These are phyloP conservation scores for Penicillium robsamsonii DNA, from an alignment of 495 filamentous ascomycete genomes.

Conservation along the genomic window DNA sequence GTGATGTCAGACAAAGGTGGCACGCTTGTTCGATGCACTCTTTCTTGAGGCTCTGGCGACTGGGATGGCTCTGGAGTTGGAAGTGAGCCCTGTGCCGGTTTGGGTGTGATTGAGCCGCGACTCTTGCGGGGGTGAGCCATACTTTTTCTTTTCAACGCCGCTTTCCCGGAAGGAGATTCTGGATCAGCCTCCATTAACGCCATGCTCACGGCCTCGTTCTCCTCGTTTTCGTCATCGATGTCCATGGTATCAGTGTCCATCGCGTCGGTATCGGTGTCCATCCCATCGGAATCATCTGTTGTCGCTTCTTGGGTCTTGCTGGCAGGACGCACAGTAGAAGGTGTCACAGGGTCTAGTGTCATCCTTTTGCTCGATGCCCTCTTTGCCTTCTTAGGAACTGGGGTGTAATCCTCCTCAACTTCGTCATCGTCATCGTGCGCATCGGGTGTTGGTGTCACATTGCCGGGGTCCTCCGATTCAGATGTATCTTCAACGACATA, in stretches of 20 bases:
- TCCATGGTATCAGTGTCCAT: constrained; percentile 14
- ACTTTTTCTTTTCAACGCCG: constrained; percentile 64
- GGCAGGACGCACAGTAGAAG: constrained; percentile 37
- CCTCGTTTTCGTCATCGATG: constrained; percentile 26
- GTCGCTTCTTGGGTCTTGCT: constrained; percentile 37
- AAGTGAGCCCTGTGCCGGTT: constrained; percentile 48
- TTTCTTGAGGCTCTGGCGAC: constrained; percentile 53
- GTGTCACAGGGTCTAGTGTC: constrained; percentile 52
- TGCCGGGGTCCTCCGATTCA: constrained; percentile 62
- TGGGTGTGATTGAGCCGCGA: constrained; percentile 46
- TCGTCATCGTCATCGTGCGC: constrained; percentile 48
- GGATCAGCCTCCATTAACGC: constrained; percentile 49
- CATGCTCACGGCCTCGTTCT: constrained; percentile 40
- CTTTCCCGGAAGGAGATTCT: constrained; percentile 61
- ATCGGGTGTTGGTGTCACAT: constrained; percentile 48
- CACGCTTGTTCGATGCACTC: constrained; percentile 49
- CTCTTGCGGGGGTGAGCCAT: constrained; percentile 57
- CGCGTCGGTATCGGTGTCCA: constrained; percentile 30
- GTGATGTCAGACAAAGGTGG: constrained; percentile 78
- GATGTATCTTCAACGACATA: constrained; percentile 71
- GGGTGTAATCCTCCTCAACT: constrained; percentile 75
- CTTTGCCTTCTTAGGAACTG: constrained; percentile 55
- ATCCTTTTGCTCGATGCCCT: constrained; percentile 54
- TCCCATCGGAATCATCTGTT: constrained; percentile 32
- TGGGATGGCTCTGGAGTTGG: constrained; percentile 58